Conservation (phyloP, 2,329 filamentous ascomycete species). For the Hirsutella minnesotensis region DNA sequence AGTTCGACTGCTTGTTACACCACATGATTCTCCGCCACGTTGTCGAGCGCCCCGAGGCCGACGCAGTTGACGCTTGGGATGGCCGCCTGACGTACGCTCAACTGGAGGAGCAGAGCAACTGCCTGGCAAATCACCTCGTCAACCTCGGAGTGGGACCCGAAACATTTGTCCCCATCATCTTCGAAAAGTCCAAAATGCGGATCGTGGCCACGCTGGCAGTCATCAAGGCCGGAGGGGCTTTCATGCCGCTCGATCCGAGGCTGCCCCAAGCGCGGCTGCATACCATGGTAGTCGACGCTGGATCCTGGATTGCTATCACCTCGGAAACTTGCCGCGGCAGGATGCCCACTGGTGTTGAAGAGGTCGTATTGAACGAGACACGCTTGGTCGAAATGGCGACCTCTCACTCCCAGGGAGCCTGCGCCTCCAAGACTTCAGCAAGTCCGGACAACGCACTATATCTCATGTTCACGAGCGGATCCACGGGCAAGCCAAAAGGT, state of each 20-base stretch:
- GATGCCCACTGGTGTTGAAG: background rate
- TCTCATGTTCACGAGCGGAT: conserved; percentile 13
- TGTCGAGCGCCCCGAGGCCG: background rate
- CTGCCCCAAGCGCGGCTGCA: conserved; percentile 7
- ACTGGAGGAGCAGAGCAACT: background rate
- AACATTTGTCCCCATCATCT: background rate
- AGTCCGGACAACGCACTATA: conserved; percentile 3
- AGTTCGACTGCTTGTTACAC: background rate
- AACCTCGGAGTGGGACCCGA: conserved; percentile 1
- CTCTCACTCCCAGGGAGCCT: background rate
- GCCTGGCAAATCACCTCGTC: background rate
- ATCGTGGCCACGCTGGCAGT: conserved; percentile 13
- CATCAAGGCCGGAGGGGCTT: conserved; percentile 11
- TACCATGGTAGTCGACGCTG: conserved; percentile 1
- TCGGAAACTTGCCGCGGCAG: background rate
- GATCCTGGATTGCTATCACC: conserved; percentile 7
- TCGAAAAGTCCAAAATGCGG: conserved; percentile 12
- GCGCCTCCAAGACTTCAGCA: background rate
- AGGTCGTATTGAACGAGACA: background rate
- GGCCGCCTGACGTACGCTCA: conserved; percentile 1
- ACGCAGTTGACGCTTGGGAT: conserved; percentile 1
- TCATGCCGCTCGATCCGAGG: conserved; percentile 12
- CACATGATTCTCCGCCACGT: background rate
- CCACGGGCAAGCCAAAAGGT: conserved; percentile 13
- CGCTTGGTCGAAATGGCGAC: background rate